Evolutionary conservation across 1,284 basidiomycete species (phyloP).

Genomic region (Mycosarcoma mackinlayi): DNA sequence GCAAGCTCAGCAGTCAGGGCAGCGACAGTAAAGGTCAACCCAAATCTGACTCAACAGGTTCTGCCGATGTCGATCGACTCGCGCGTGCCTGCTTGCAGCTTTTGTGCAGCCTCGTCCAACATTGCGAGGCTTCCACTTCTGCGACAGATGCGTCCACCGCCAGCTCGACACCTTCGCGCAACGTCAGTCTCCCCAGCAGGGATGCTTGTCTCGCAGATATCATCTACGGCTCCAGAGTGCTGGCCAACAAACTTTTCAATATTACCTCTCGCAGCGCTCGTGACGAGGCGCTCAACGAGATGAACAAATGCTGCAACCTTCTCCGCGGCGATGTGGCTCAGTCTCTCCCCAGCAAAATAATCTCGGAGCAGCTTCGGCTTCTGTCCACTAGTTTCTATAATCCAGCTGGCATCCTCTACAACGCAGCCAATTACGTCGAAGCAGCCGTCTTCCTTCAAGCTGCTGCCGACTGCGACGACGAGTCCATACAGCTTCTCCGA

Average conservation of each 20-base stretch:
- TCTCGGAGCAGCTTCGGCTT: conserved; percentile 35
- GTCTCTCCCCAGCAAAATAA: conserved; percentile 4
- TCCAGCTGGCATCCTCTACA: conserved; percentile 68
- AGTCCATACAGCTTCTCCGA: conserved; percentile 22
- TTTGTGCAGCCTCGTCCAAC: conserved; percentile 15
- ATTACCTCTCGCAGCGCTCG: conserved; percentile 18
- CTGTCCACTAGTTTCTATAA: conserved; percentile 68
- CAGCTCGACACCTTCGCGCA: conserved; percentile 9
- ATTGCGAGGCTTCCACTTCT: neutral
- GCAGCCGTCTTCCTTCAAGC: conserved; percentile 58
- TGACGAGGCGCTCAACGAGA: conserved; percentile 18
- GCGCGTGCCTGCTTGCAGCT: conserved; percentile 37
- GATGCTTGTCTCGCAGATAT: conserved; percentile 34
- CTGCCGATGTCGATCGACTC: conserved; percentile 23
- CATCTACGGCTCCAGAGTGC: conserved; percentile 33
- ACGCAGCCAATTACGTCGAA: conserved; percentile 53
- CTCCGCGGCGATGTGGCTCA: conserved; percentile 10
- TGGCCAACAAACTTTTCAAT: conserved; percentile 43
- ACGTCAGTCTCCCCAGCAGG: conserved; percentile 20
- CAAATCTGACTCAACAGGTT: conserved; percentile 15
- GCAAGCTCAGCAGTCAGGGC: conserved; percentile 32
- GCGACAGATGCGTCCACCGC: neutral
- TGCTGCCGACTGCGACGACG: conserved; percentile 51
- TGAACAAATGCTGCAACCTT: conserved; percentile 20
- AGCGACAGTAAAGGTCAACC: conserved; percentile 40